phyloP scores from a whole-genome alignment of 768 basidiomycete species.

The Leccinum pellstonianum region DNA sequence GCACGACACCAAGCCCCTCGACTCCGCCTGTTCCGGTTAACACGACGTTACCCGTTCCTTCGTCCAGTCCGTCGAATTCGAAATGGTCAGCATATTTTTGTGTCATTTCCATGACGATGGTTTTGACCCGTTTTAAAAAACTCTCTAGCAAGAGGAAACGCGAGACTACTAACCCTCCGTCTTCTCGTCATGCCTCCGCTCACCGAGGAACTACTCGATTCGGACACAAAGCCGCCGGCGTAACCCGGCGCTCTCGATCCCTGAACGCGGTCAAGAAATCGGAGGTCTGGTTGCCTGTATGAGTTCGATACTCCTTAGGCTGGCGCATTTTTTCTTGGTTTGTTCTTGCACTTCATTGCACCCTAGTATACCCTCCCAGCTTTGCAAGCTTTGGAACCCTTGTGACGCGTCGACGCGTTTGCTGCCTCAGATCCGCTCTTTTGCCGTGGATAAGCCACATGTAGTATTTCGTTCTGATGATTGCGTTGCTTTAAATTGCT shows the following conservation, averaged over 20 bases:
- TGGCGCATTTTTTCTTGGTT: not conserved
- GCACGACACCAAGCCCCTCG: not conserved
- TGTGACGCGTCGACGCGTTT: conserved; percentile 12
- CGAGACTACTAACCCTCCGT: not conserved
- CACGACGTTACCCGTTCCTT: not conserved
- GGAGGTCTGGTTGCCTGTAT: conserved; percentile 18
- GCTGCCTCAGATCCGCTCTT: conserved; percentile 5
- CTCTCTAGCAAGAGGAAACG: conserved; percentile 6
- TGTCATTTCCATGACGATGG: not conserved
- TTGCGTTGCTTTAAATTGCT: not conserved
- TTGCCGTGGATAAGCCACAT: not conserved
- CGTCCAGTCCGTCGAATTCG: conserved; percentile 4
- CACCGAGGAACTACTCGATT: conserved; percentile 8
- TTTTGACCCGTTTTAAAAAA: not conserved
- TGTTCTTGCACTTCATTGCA: not conserved
- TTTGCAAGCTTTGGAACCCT: not conserved
- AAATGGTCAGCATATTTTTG: conserved; percentile 14
- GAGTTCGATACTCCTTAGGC: not conserved
- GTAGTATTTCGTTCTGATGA: conserved; percentile 13
- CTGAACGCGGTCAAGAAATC: conserved; percentile 2
- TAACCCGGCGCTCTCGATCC: conserved; percentile 15
- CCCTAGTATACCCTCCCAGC: conserved; percentile 1
- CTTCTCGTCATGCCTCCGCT: conserved; percentile 8
- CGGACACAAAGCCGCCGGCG: conserved; percentile 2
- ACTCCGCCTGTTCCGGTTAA: not conserved